Percentiles rank a stretch among this genome's conserved stretches.
Conservation (phyloP, 192 early-diverging fungal genomes). For the Cetraspora pellucida region DNA sequence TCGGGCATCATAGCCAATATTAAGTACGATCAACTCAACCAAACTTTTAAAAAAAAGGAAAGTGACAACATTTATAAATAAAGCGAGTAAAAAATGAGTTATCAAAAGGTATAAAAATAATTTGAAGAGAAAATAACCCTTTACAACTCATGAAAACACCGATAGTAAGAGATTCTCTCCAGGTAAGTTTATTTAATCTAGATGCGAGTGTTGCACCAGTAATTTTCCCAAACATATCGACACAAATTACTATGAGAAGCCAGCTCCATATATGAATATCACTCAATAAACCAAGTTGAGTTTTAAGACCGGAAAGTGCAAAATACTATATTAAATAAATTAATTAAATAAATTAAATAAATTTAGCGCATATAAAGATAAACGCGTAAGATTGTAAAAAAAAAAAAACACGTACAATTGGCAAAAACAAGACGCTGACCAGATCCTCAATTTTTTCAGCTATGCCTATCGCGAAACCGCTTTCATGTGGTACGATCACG, state of each 20-base stretch:
- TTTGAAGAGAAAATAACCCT: slow-evolving; percentile 49
- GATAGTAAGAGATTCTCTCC: slow-evolving; percentile 83
- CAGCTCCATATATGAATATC: slow-evolving; percentile 72
- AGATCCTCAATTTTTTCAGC: slow-evolving; percentile 94
- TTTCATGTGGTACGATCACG: slow-evolving; percentile 84
- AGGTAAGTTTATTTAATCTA: slow-evolving; percentile 66
- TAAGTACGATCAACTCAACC: slow-evolving; percentile 94
- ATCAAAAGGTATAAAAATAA: too few species aligned
- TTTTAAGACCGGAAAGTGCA: slow-evolving; percentile 90
- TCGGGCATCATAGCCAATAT: slow-evolving; percentile 84
- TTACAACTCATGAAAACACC: slow-evolving; percentile 96
- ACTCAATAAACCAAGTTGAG: slow-evolving; percentile 75
- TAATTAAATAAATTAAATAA: neutral
- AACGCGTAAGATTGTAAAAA: neutral
- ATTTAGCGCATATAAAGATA: neutral
- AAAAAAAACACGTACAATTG: slow-evolving; percentile 57
- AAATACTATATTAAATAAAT: slow-evolving; percentile 64
- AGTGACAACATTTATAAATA: too few species aligned
- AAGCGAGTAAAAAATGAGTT: too few species aligned
- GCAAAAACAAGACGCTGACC: slow-evolving; percentile 82
- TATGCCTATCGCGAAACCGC: slow-evolving; percentile 82
- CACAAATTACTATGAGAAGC: slow-evolving; percentile 72
- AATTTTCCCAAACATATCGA: slow-evolving; percentile 86
- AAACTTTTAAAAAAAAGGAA: slow-evolving; percentile 55
- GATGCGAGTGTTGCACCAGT: slow-evolving; percentile 76